Base-by-base conservation (phyloP, 257 asterid genomes). In the Gardenia jasminoides region DNA sequence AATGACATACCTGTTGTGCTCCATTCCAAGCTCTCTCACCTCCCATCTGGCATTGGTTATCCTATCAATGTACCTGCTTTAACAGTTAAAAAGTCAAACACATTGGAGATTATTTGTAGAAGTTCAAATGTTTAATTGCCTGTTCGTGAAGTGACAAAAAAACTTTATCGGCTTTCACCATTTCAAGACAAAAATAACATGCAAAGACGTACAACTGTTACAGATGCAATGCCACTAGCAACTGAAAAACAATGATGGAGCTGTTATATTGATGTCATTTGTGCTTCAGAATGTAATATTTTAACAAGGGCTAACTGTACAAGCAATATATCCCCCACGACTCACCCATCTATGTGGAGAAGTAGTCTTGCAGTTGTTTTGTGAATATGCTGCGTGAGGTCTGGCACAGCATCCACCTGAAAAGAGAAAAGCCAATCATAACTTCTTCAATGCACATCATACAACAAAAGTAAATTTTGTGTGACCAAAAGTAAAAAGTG, bases 401-500 rank as follows among this genome's bases (percentile, higher is more conserved):
- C 97, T 6, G 99, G 97, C 78, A 93, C 95, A 79, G 97, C 99
- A 89, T 87, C 98, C 84, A 96, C 99, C 99, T 96, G 83, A 76
- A 9, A 33, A 81, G 74, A 31, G 59, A 69, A 81, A 88, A 80
- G 82, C 31, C 67, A 43, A 56, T 28, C 8, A 67, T 30, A 72
- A 76, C 17, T 5, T 33, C 52, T 59, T 41, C 31, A 76, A 24
- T 44, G 44, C 43, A 16, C 43, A 70, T 56, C 43, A 65, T 12
- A 73, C 31, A 73, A 52, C n/a, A n/a, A n/a, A n/a, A n/a, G n/a
- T n/a, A n/a, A n/a, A n/a, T n/a, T n/a, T n/a, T n/a, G n/a, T n/a
- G n/a, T n/a, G n/a, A n/a, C n/a, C n/a, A n/a, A n/a, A n/a, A n/a
- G n/a, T n/a, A n/a, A n/a, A n/a, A n/a, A 50, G 22, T 47, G 50